Conservation (phyloP, 768 basidiomycete species). For the Sporobolomyces roseus region DNA sequence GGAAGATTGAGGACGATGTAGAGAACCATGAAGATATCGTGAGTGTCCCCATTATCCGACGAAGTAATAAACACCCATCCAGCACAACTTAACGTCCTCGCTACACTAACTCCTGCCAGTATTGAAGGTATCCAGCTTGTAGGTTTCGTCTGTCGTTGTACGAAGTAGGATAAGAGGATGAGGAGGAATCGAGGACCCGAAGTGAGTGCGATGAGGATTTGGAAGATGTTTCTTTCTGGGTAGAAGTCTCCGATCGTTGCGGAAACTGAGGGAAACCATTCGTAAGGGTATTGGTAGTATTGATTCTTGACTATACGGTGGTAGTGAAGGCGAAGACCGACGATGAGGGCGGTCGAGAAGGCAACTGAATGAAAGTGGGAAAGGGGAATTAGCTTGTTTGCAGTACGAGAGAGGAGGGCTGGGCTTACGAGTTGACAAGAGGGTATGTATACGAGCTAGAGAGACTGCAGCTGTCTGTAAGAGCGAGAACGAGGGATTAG, state of each 20-base stretch:
- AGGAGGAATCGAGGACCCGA: slow-evolving; percentile 53
- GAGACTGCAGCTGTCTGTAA: not conserved
- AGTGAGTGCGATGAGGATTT: slow-evolving; percentile 79
- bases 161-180: slow-evolving; percentile 47
- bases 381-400: not conserved
- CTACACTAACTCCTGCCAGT: slow-evolving; percentile 61
- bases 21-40: slow-evolving; percentile 81
- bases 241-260: slow-evolving; percentile 85
- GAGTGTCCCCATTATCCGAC: slow-evolving; percentile 72
- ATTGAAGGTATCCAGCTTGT: slow-evolving; percentile 54
- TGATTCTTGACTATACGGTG: slow-evolving; percentile 76
- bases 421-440: slow-evolving; percentile 6
- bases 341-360: slow-evolving; percentile 54
- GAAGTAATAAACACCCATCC: slow-evolving; percentile 81
- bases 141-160: slow-evolving; percentile 42
- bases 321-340: slow-evolving; percentile 71
- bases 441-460: not conserved
- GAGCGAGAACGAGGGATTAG: not conserved
- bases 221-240: slow-evolving; percentile 60
- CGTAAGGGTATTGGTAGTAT: slow-evolving; percentile 66
- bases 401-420: not conserved
- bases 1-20: slow-evolving; percentile 81
- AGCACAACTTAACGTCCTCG: slow-evolving; percentile 75
- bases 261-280: slow-evolving; percentile 83
- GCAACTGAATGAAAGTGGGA: slow-evolving; percentile 29